A percentile compares a stretch with the other conserved stretches of the same genome.
Conservation (phyloP, 2,329 filamentous ascomycete species). For the Colletotrichum tanaceti region DNA sequence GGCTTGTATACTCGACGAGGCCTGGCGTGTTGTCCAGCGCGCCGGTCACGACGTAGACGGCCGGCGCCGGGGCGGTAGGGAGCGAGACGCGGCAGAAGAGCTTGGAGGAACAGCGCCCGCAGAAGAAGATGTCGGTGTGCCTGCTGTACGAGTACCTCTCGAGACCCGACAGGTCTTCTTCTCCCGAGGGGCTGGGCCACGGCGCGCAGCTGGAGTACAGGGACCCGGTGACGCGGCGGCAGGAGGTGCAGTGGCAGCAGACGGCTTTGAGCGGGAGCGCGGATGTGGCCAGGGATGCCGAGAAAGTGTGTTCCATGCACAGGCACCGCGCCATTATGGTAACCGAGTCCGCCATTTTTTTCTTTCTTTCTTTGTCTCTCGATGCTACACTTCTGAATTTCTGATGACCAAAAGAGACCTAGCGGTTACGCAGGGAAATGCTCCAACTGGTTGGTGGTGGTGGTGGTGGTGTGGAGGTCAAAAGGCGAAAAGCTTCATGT, state of each 20-base stretch:
- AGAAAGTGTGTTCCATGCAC: conserved; percentile 58
- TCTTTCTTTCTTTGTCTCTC: too few relatives aligned
- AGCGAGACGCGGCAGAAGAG: conserved; percentile 54
- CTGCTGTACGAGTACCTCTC: conserved; percentile 52
- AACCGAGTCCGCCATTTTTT: not conserved
- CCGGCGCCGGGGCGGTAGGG: conserved; percentile 18
- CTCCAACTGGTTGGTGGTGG: too few relatives aligned
- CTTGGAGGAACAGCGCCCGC: conserved; percentile 55
- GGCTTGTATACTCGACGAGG: conserved; percentile 50
- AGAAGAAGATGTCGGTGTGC: conserved; percentile 53
- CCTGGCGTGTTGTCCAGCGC: conserved; percentile 48
- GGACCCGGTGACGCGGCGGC: conserved; percentile 58
- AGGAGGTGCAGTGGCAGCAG: conserved; percentile 63
- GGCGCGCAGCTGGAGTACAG: conserved; percentile 51
- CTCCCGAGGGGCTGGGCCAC: conserved; percentile 52
- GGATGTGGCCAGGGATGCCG: conserved; percentile 47
- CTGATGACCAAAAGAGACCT: not conserved
- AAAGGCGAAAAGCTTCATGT: too few relatives aligned
- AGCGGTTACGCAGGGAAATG: too few relatives aligned
- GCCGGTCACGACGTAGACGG: conserved; percentile 53
- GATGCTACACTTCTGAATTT: not conserved
- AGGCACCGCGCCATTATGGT: conserved; percentile 52
- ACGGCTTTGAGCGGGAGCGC: conserved; percentile 55
- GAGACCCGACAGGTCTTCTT: conserved; percentile 47
- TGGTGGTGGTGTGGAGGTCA: too few relatives aligned